Percentiles rank a stretch among this genome's conserved stretches.
Conservation (phyloP, 1,139 yeast genomes). For the Candida sanyaensis region DNA sequence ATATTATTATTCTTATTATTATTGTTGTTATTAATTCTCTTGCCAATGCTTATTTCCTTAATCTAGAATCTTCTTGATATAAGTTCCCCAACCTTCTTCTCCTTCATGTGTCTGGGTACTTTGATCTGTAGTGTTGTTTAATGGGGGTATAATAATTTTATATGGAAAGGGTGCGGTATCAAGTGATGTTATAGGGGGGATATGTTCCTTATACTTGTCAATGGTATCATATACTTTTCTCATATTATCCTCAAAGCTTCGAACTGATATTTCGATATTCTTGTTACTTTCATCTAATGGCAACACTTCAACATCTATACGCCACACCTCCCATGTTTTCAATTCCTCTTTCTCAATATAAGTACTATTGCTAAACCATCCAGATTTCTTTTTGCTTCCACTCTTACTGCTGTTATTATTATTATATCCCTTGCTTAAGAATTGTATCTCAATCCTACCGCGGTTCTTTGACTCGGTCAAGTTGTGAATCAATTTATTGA, state of each 20-base stretch:
- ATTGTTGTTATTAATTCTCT: background rate
- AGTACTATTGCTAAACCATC: constrained; percentile 42
- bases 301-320: constrained; percentile 35
- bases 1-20: background rate
- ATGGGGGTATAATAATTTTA: constrained; percentile 25
- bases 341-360: constrained; percentile 9
- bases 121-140: constrained; percentile 2
- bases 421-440: constrained; percentile 8
- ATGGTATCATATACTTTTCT: constrained; percentile 50
- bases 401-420: constrained; percentile 15
- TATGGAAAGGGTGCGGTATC: constrained; percentile 73
- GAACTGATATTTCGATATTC: constrained; percentile 26
- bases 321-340: constrained; percentile 48
- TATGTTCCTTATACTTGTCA: constrained; percentile 61
- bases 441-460: constrained; percentile 12
- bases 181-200: constrained; percentile 72
- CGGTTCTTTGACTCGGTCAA: constrained; percentile 3
- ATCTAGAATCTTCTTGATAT: constrained; percentile 48
- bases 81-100: constrained; percentile 50
- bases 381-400: constrained; percentile 33
- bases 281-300: constrained; percentile 20
- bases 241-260: constrained; percentile 46
- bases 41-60: constrained; percentile 10
- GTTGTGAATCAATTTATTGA: constrained; percentile 32
- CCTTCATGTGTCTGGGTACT: constrained; percentile 9